These are phyloP conservation scores for Blumeria hordei DNA, from an alignment of 2,329 filamentous ascomycete genomes.

Conservation along the genomic window DNA sequence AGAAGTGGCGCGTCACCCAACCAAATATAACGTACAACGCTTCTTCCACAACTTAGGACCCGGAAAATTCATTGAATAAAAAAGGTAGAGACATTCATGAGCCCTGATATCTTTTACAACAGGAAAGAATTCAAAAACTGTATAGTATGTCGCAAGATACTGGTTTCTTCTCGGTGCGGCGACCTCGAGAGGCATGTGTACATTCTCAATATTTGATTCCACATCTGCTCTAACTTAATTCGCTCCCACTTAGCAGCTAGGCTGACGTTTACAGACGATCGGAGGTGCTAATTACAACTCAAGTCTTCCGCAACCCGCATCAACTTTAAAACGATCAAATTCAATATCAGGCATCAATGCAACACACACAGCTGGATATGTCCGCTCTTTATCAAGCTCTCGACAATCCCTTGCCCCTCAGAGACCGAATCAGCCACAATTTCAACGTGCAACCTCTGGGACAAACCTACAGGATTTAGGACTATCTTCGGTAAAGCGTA, in stretches of 20 bases:
- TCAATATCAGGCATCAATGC: slow-evolving; percentile 43
- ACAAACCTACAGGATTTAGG: slow-evolving; percentile 57
- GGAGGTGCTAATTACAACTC: slow-evolving; percentile 64
- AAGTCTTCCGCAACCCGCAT: slow-evolving; percentile 70
- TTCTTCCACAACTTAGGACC: too few relatives aligned
- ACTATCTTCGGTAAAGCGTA: slow-evolving; percentile 61
- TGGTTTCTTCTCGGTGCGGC: slow-evolving; percentile 74
- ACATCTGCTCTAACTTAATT: background rate
- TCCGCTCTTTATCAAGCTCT: slow-evolving; percentile 59
- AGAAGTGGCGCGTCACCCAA: too few relatives aligned
- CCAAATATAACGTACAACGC: too few relatives aligned
- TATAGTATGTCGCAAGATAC: slow-evolving; percentile 60
- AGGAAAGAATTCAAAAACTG: slow-evolving; percentile 24
- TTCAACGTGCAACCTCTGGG: slow-evolving; percentile 64
- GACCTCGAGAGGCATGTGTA: slow-evolving; percentile 58
- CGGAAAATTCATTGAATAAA: too few relatives aligned
- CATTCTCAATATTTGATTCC: too few relatives aligned
- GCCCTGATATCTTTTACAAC: background rate
- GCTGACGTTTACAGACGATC: slow-evolving; percentile 37
- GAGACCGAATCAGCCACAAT: slow-evolving; percentile 67
- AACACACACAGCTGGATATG: slow-evolving; percentile 46
- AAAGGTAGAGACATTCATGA: too few relatives aligned
- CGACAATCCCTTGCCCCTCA: slow-evolving; percentile 67
- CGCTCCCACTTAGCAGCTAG: background rate
- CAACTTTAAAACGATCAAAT: slow-evolving; percentile 80